Evolutionary conservation across 805 yeast species (phyloP).

Genomic region (Cyberlindnera amylophila): DNA sequence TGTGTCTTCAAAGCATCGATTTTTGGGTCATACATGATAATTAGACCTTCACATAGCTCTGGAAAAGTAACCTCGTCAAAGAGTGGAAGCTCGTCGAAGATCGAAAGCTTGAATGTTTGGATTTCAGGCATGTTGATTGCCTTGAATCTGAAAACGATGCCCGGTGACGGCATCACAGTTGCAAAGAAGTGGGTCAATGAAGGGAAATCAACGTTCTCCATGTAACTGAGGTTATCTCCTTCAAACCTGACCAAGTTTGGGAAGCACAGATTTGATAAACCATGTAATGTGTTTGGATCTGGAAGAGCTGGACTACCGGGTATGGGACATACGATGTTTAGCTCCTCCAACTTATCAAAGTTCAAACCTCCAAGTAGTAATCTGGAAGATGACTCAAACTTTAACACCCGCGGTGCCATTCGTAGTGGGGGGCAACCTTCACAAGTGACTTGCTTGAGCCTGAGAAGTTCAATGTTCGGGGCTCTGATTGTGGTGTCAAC

Average conservation of each 20-base stretch:
- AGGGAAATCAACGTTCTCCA: conserved; percentile 5
- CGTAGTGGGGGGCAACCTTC: conserved; percentile 1
- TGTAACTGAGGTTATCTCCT: conserved; percentile 1
- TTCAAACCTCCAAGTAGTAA: conserved; percentile 1
- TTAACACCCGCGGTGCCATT: conserved; percentile 1
- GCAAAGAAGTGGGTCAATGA: conserved; percentile 2
- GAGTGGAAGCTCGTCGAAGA: too few species aligned
- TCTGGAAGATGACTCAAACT: conserved; percentile 1
- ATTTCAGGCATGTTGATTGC: background rate
- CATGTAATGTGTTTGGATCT: background rate
- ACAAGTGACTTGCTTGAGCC: conserved; percentile 3
- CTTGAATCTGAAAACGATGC: too few species aligned
- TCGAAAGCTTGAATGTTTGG: background rate
- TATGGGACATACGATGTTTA: background rate
- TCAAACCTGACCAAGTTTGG: conserved; percentile 4
- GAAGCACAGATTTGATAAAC: conserved; percentile 1
- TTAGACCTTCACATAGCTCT: too few species aligned
- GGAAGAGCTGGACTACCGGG: conserved; percentile 3
- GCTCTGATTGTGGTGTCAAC: conserved; percentile 9
- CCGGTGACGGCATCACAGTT: conserved; percentile 3
- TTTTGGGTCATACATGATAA: too few species aligned
- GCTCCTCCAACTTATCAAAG: background rate
- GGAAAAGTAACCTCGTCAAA: too few species aligned
- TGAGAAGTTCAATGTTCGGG: conserved; percentile 1
- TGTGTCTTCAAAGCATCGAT: too few species aligned